These are phyloP conservation scores for Colletotrichum incanum DNA, from an alignment of 2,329 filamentous ascomycete species.

Conservation along the genomic window DNA sequence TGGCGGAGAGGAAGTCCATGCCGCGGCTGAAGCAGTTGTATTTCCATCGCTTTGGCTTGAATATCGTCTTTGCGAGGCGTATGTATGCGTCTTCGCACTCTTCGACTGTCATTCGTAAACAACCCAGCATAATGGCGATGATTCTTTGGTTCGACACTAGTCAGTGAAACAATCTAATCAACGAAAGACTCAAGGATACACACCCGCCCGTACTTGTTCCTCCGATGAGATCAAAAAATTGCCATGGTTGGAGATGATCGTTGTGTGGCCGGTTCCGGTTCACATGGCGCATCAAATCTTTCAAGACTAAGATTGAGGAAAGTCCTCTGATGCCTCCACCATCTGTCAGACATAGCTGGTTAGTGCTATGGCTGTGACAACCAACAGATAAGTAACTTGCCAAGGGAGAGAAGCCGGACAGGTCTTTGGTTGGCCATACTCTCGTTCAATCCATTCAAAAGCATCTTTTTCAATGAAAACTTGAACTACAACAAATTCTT, in stretches of 20 bases:
- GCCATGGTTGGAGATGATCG: slow-evolving; percentile 40
- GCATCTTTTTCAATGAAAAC: background rate
- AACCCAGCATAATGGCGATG: slow-evolving; percentile 47
- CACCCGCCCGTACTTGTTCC: slow-evolving; percentile 42
- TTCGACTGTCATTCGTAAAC: slow-evolving; percentile 46
- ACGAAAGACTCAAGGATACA: background rate
- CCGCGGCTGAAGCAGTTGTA: slow-evolving; percentile 40
- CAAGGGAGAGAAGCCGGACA: slow-evolving; percentile 30
- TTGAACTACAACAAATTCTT: background rate
- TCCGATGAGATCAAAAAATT: slow-evolving; percentile 44
- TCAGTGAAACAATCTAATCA: background rate
- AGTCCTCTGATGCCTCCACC: slow-evolving; percentile 42
- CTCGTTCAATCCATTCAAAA: background rate
- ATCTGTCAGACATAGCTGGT: background rate
- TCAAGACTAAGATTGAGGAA: slow-evolving; percentile 38
- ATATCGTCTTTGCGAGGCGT: slow-evolving; percentile 44
- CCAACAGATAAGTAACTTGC: background rate
- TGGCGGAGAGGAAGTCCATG: slow-evolving; percentile 22
- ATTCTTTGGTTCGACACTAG: slow-evolving; percentile 31
- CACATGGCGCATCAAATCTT: slow-evolving; percentile 40
- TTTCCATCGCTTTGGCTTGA: slow-evolving; percentile 44
- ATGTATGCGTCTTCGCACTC: slow-evolving; percentile 45
- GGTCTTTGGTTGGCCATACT: slow-evolving; percentile 17
- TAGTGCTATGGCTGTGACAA: background rate
- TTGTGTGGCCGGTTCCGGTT: slow-evolving; percentile 27